Percentiles rank a stretch among this genome's conserved stretches.
phyloP scores from a whole-genome alignment of 2,329 filamentous ascomycete genomes.

The Penicillium sumatraense region DNA sequence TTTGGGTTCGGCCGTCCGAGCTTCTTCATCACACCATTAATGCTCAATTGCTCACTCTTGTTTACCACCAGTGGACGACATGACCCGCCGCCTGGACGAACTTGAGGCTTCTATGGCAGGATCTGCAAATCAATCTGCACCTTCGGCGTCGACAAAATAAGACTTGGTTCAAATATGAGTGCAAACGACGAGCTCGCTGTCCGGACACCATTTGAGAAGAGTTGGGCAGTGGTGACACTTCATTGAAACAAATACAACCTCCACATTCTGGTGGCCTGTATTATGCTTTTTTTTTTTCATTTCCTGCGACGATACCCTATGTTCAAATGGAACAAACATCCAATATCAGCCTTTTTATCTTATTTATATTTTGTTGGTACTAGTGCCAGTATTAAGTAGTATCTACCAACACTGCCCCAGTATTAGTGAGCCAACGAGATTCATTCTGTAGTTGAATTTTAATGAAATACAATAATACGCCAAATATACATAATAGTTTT shows the following conservation, averaged over 20 bases:
- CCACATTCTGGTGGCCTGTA: not conserved
- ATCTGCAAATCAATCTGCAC: slow-evolving; percentile 45
- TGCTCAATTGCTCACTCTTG: not conserved
- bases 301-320: slow-evolving; percentile 27
- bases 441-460: slow-evolving; percentile 4
- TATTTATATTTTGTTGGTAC: no score
- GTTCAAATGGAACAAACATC: slow-evolving; percentile 3
- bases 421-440: not conserved
- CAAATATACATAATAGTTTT: slow-evolving; percentile 3
- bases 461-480: slow-evolving; percentile 16
- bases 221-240: not conserved
- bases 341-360: not conserved
- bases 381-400: no score
- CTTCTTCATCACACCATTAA: no score
- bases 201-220: not conserved
- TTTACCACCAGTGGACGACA: slow-evolving; percentile 79
- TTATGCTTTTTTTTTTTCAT: slow-evolving; percentile 1
- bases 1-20: no score
- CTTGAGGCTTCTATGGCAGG: slow-evolving; percentile 74
- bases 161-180: not conserved
- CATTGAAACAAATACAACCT: not conserved
- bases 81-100: slow-evolving; percentile 83
- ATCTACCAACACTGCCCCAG: no score
- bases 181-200: not conserved
- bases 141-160: slow-evolving; percentile 23